Evolutionary conservation across 2,329 filamentous ascomycete genomes (phyloP), one percentile per base, ranked within the genome.

Genomic region (Curvularia verruculosa): DNA sequence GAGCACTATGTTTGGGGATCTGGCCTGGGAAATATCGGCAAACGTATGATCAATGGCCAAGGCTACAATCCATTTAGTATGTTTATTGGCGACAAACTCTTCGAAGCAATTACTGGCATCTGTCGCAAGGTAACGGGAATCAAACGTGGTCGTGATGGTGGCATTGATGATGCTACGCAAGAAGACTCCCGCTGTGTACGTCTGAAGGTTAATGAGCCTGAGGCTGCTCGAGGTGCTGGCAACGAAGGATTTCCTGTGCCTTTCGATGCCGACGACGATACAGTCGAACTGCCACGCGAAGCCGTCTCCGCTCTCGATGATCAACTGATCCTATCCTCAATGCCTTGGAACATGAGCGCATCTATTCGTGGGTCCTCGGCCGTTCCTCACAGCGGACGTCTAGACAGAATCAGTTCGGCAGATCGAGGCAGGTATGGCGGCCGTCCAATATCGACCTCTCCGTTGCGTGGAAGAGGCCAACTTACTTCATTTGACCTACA

Each of bases 271-370:
- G 68, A 80, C 61, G 84, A 84, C 8, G 74, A 89, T 19, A 92
- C 96, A 73, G 74, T 89, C 15, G 92, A 96, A 74, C 75, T 91
- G 23, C 90, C 88, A 19, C 86, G 91, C 75, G 85, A 90, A 40
- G 89, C 85, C 1, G 84, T 81, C 0, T 82, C 85, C 0, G 84
- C 85, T 7, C 82, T 95, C 51, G 85, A 86, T 4, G 89, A 96
- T 56, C 84, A 88, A 51, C 84, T 88, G 46, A 83, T 84, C 26
- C 85, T 85, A 23, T 85, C 83, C 4, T 78, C 83, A n/a, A 86
- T 90, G 82, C 88, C 88, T 10, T 90, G 88, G 88, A 90, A 90
- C 61, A 77, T 83, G 43, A 84, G 81, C 7, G 81, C 83, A 3
- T 86, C 84, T 2, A 68, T 82, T 4, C 79, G 82, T 50, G 82